These are phyloP conservation scores for Dactylellina cionopaga DNA, from an alignment of 2,329 filamentous ascomycete species.

Conservation along the genomic window DNA sequence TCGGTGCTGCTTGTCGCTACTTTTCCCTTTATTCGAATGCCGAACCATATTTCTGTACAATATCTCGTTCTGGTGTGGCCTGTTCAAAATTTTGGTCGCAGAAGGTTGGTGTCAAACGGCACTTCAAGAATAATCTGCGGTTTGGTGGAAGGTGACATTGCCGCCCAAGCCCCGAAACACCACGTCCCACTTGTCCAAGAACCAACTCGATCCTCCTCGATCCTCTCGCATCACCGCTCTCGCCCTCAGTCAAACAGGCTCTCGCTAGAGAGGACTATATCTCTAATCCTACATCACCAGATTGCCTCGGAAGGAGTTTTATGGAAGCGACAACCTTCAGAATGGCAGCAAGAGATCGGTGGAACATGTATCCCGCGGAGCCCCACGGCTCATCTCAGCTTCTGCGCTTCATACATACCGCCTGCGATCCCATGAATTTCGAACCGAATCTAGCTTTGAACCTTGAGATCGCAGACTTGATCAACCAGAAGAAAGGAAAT, in stretches of 20 bases:
- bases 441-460: conserved; percentile 96
- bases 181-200: conserved; percentile 47
- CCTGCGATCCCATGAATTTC: conserved; percentile 96
- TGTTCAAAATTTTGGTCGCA: conserved; percentile 18
- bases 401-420: conserved; percentile 79
- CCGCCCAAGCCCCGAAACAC: conserved; percentile 50
- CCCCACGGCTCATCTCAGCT: conserved; percentile 80
- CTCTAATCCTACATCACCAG: background rate
- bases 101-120: conserved; percentile 19
- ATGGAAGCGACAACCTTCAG: conserved; percentile 95
- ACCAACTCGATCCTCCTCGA: conserved; percentile 50
- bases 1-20: conserved; percentile 17
- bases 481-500: conserved; percentile 97
- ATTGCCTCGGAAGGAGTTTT: background rate
- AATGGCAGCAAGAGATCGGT: conserved; percentile 94
- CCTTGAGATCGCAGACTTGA: conserved; percentile 93
- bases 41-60: conserved; percentile 29
- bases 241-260: conserved; percentile 6
- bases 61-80: background rate
- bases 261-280: background rate
- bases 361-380: conserved; percentile 77
- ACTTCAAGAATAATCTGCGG: conserved; percentile 6
- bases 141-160: conserved; percentile 48
- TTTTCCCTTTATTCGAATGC: conserved; percentile 41
- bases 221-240: conserved; percentile 30